Base-by-base conservation (phyloP, 2,329 filamentous ascomycete genomes). In the Fusarium stilboides region DNA sequence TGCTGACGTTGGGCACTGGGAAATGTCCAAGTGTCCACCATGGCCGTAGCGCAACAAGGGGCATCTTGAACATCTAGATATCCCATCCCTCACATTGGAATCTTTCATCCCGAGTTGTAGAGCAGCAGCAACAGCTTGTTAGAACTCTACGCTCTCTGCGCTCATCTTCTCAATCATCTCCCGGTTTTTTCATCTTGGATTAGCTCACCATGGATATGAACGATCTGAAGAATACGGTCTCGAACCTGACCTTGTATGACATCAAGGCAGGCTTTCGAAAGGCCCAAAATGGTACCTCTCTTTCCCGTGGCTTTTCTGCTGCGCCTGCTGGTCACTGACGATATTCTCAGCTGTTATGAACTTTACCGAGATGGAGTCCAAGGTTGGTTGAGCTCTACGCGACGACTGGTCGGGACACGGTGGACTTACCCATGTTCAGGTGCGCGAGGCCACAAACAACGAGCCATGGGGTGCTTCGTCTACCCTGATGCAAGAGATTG, bases 371-470 rank as follows among this genome's bases (percentile, higher is more conserved):
- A 95, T 96, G 92, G 93, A 97, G 82, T 80, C 88, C 44, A 90
- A 89, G 86, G 87, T 89, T 69, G 45, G 76, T 75, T 46, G 49
- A 39, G 39, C 54, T 46, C 61, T 62, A 39, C 42, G 56, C 64
- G 36, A 43, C 43, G 39, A 19, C 43, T 43, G 57, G 49, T 51
- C n/a, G 20, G 34, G 51, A 53, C 26, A 37, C 31, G 22, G 42
- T 61, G 26, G 60, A 61, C 71, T 74, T 60, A 74, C 62, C 43
- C 44, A 50, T 55, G 33, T 40, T 42, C 52, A 96, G 92, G 94
- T 98, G 72, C 92, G 96, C 81, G 96, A 99, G 86, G 96, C 96
- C 31, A 99, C 96, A 37, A 99, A 99, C 83, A 98, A 98, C 80
- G 96, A 99, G 81, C 96, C 96, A 59, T 99, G 96, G 96, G 96